A percentile compares a stretch with the other conserved stretches of the same genome.
Evolutionary conservation across 768 basidiomycete species (phyloP).

Genomic region (Rhodocollybia butyracea): DNA sequence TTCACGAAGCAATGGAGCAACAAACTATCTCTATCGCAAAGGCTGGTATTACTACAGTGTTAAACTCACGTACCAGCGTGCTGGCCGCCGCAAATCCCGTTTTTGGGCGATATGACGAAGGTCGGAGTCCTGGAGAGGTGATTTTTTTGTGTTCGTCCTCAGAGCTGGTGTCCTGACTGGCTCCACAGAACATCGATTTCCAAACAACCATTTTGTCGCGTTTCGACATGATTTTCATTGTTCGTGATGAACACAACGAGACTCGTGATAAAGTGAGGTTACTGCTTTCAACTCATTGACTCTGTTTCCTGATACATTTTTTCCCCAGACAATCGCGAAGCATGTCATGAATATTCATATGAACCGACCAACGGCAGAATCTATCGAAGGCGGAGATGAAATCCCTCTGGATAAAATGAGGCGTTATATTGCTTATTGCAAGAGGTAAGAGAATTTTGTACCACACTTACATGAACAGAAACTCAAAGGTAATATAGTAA

Average conservation of each 20-base stretch:
- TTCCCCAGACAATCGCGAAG: slow-evolving; percentile 82
- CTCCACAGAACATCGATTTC: slow-evolving; percentile 83
- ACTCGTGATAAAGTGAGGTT: slow-evolving; percentile 74
- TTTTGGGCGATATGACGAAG: slow-evolving; percentile 97
- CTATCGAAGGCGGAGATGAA: slow-evolving; percentile 75
- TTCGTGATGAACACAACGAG: slow-evolving; percentile 98
- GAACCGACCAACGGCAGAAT: slow-evolving; percentile 78
- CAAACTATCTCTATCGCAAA: slow-evolving; percentile 99
- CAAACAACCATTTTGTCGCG: slow-evolving; percentile 97
- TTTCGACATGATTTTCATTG: slow-evolving; percentile 99
- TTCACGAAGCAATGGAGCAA: slow-evolving; percentile 99
- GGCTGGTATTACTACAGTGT: slow-evolving; percentile 95
- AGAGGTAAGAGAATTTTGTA: slow-evolving; percentile 53
- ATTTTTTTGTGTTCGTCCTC: slow-evolving; percentile 4
- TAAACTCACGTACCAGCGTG: slow-evolving; percentile 94
- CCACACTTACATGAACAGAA: not conserved
- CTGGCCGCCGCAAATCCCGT: slow-evolving; percentile 98
- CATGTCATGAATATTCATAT: slow-evolving; percentile 99
- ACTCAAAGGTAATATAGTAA: slow-evolving; percentile 50
- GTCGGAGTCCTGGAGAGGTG: slow-evolving; percentile 91
- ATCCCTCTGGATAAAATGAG: slow-evolving; percentile 99
- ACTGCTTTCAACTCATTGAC: not conserved
- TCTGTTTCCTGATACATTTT: not conserved
- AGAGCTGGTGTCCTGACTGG: not conserved
- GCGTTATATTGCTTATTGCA: slow-evolving; percentile 94